A percentile compares a stretch with the other conserved stretches of the same genome.
These are phyloP conservation scores for Scenedesmus sp. DNA, from an alignment of 163 green algal species.

Conservation along the genomic window DNA sequence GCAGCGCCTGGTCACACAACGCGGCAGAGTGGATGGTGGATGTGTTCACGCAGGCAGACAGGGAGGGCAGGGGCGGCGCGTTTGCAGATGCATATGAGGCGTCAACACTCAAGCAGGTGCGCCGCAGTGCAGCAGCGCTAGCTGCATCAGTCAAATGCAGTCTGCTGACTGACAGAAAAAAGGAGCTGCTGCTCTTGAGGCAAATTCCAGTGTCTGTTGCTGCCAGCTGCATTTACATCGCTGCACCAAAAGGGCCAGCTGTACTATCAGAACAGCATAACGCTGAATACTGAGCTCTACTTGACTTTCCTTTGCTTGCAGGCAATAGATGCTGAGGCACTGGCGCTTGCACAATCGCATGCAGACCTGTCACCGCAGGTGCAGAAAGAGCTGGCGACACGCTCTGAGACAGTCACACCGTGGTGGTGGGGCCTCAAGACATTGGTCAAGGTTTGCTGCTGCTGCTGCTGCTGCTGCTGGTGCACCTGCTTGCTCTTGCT, in stretches of 20 bases:
- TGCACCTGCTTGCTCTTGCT: not conserved
- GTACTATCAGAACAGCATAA: no score
- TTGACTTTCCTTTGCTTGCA: not conserved
- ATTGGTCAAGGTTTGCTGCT: slow-evolving; percentile 65
- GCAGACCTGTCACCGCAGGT: slow-evolving; percentile 46
- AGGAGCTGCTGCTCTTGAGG: not conserved
- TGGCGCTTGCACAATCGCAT: slow-evolving; percentile 63
- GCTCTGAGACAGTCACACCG: slow-evolving; percentile 65
- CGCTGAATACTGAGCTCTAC: not conserved
- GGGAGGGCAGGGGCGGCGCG: slow-evolving; percentile 48
- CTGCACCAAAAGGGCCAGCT: not conserved
- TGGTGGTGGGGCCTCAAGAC: slow-evolving; percentile 75
- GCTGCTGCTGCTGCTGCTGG: not conserved
- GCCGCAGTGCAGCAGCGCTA: not conserved
- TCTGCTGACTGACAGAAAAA: not conserved
- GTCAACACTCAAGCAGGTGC: slow-evolving; percentile 46
- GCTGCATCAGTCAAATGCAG: not conserved
- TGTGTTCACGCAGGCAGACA: slow-evolving; percentile 78
- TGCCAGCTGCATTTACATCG: not conserved
- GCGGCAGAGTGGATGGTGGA: slow-evolving; percentile 85
- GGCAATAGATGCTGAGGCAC: slow-evolving; percentile 59
- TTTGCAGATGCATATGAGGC: slow-evolving; percentile 62
- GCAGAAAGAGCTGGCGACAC: slow-evolving; percentile 60
- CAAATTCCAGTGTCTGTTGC: not conserved
- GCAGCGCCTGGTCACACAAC: not conserved